phyloP scores from a whole-genome alignment of 1,284 basidiomycete species.

The Marasmius oreades region DNA sequence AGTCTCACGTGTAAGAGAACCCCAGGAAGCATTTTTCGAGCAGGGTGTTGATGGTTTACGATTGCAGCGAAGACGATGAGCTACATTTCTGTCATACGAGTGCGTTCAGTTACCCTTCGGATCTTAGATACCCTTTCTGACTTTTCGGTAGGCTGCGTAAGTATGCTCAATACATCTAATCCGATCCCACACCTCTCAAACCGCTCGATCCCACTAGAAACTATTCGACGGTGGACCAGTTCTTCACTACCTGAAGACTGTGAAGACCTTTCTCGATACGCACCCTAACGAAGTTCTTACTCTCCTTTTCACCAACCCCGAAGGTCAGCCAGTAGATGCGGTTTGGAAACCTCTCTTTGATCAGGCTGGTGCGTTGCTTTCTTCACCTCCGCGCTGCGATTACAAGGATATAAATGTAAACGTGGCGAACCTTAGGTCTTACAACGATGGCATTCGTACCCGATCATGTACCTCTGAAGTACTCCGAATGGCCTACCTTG shows the following conservation, averaged over 20 bases:
- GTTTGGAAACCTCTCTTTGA: slow-evolving; percentile 59
- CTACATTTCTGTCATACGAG: slow-evolving; percentile 52
- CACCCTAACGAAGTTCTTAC: slow-evolving; percentile 63
- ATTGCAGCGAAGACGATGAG: slow-evolving; percentile 15
- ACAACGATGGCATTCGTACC: slow-evolving; percentile 58
- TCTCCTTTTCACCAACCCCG: slow-evolving; percentile 54
- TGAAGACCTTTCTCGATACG: slow-evolving; percentile 46
- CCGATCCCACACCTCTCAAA: neutral
- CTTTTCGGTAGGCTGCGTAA: slow-evolving; percentile 9
- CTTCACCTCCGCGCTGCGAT: neutral
- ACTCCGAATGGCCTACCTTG: slow-evolving; percentile 70
- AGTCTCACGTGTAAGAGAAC: slow-evolving; percentile 36
- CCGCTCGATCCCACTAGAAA: slow-evolving; percentile 12
- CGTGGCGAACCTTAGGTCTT: slow-evolving; percentile 41
- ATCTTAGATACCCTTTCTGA: neutral
- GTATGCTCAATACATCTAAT: neutral
- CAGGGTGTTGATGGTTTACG: neutral
- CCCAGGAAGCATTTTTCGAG: neutral
- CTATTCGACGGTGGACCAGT: slow-evolving; percentile 48
- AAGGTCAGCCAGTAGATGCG: slow-evolving; percentile 40
- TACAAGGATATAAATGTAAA: too few relatives aligned
- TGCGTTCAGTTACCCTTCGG: slow-evolving; percentile 1
- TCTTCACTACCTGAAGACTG: slow-evolving; percentile 39
- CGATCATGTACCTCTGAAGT: slow-evolving; percentile 43
- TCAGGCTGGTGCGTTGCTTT: slow-evolving; percentile 25